These are phyloP conservation scores for Pholiota adiposa DNA, from an alignment of 1,284 basidiomycete genomes.

Conservation along the genomic window DNA sequence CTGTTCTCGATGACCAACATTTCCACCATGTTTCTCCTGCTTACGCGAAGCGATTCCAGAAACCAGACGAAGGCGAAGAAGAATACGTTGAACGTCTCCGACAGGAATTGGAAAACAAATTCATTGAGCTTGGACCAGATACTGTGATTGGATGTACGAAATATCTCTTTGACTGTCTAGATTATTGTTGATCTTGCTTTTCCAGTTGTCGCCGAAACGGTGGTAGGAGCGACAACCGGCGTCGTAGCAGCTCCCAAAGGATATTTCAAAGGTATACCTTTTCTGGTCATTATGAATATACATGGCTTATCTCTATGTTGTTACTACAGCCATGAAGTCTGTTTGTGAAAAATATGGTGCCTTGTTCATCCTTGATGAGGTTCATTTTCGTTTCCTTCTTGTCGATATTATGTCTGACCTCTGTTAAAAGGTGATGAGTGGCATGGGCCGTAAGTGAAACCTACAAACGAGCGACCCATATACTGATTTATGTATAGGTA, in stretches of 20 bases:
- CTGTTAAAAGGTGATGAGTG: conserved; percentile 59
- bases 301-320: not conserved
- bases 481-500: conserved; percentile 47
- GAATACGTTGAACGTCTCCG: conserved; percentile 77
- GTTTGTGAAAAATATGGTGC: conserved; percentile 89
- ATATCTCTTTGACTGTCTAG: conserved; percentile 1
- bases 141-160: conserved; percentile 78
- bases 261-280: conserved; percentile 59
- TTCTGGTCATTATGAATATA: not conserved
- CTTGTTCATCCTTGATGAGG: conserved; percentile 86
- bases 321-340: conserved; percentile 75
- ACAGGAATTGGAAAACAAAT: conserved; percentile 84
- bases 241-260: conserved; percentile 76
- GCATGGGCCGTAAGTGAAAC: conserved; percentile 75
- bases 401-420: not conserved
- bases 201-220: conserved; percentile 79
- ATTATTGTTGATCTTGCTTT: not conserved
- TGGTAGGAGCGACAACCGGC: conserved; percentile 84
- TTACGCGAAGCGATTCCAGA: conserved; percentile 80
- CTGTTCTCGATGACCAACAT: conserved; percentile 61
- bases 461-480: not conserved
- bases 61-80: conserved; percentile 69
- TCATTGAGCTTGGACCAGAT: conserved; percentile 77
- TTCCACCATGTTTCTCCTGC: conserved; percentile 87
- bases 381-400: conserved; percentile 19